Evolutionary conservation across 148 eudicot species (phyloP), one percentile per base, ranked within the genome.

Genomic region (Rhododendron mucronatum): DNA sequence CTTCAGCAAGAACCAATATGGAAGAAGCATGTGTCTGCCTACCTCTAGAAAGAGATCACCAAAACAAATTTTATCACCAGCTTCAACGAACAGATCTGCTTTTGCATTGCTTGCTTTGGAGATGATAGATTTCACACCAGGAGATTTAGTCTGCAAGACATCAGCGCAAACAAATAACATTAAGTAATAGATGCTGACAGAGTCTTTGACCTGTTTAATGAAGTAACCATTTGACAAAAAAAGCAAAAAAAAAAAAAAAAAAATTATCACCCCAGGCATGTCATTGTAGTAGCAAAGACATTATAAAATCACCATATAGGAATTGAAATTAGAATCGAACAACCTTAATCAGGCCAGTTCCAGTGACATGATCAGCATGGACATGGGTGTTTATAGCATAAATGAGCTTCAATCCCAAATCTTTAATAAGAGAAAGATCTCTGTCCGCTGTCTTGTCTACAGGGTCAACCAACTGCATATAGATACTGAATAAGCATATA

Each of bases 351-450:
- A 93, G 79, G 81, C 99, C 99, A 61, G 95, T 91, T 44, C 99
- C 99, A 76, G 99, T 96, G 88, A 96, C 95, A 91, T 96, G 99
- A 93, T 96, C 99, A 9, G 99, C 99, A 88, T 96, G 99, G 30
- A 96, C 99, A 91, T 96, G 99, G 33, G 99, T 96, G 86, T 96
- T 96, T 89, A 96, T 86, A 37, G 99, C 98, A 90, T 95, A 96
- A 21, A 96, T 79, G 77, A 96, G 98, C 89, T 94, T 96, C 92
- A 97, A 89, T 35, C 99, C 98, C 76, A 97, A 88, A 82, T 97
- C 96, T 28, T 89, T 93, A 84, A 97, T 89, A 67, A 96, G 96
- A 74, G 95, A 89, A 85, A 97, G 88, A 93, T 97, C 99, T 83
- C 98, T 90, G 84, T 97, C 98, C 55, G 91, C 94, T 35, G 93